Evolutionary conservation across 2,329 filamentous ascomycete species (phyloP), one percentile per base, ranked within the genome.

Genomic region (Arachnomyces sp.): DNA sequence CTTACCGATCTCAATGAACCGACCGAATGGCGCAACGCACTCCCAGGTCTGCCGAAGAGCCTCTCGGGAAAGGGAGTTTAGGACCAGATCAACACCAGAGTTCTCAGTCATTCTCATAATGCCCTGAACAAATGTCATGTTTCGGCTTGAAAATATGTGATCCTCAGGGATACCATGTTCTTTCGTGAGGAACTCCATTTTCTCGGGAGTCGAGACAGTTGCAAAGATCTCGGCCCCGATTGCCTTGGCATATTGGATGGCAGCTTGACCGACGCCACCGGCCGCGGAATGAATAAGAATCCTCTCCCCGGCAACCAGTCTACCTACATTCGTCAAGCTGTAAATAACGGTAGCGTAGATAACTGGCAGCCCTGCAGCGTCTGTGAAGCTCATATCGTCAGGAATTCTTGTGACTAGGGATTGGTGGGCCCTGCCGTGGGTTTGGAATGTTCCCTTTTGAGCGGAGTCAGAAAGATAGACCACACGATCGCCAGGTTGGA

Each of bases 401-500:
- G 49, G 49, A 11, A 51, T 48, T 18, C 39, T 42, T 11, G 46
- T 32, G 13, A 49, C 42, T 11, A 41, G 36, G 11, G 42, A 33
- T 39, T 40, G 39, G 8, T 40, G 31, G 2, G 38, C 38, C 21
- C 44, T 43, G 30, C 40, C 39, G 39, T 44, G 46, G 14, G 39
- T 50, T 15, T 43, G 39, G 36, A 50, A 50, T n/a, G 45, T 44
- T 2, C 47, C 47, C 14, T 33, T 37, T n/a, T 29, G 21, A 8
- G 34, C n/a, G 11, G 40, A 32, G 3, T 43, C 36, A 11, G 42
- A 40, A 7, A 44, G 30, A 17, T 42, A 42, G 28, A 33, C 28
- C 4, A 75, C 72, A 7, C 49, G 46, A 30, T 68, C 62, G 3
- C 62, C 63, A 7, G 51, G 34, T 4, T 44, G 31, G n/a, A 69